Evolutionary conservation across 495 filamentous ascomycete species (phyloP), one percentile per base, ranked within the genome.

Genomic region (Daldinia caldariorum): DNA sequence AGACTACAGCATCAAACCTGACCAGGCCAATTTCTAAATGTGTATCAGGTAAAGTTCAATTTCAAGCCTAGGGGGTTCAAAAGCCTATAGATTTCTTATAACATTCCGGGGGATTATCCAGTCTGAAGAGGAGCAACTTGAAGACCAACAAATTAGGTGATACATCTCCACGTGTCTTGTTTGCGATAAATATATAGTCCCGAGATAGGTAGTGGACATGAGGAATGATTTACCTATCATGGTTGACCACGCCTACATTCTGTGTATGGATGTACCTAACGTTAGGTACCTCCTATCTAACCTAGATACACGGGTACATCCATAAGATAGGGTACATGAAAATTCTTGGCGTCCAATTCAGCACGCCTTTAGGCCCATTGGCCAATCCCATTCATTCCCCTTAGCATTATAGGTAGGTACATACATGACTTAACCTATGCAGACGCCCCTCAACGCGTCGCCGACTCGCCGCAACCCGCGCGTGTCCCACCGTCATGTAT

Each of bases 401-500:
- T 39, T 38, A 10, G 26, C 26, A 26, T n/a, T n/a, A n/a, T n/a
- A n/a, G n/a, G n/a, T n/a, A n/a, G n/a, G n/a, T n/a, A n/a, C n/a
- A n/a, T n/a, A n/a, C n/a, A n/a, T n/a, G n/a, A n/a, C n/a, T n/a
- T n/a, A n/a, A n/a, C 32, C 18, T 51, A 50, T 35, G 34, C 34
- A 35, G 32, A 31, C 38, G 60, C 59, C 64, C 57, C 64, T 65
- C 64, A 54, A 71, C 68, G 68, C 64, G 66, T 71, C 58, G 54
- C 37, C 14, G 49, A 20, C 43, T 26, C 26, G 26, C 26, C 26
- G 26, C 26, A 26, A 35, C 72, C 72, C 56, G 75, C 74, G 74
- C 53, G 75, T 72, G 74, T 79, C 77, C 70, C 72, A 70, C 74
- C 59, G 43, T 66, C 65, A 67, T 63, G 67, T 66, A 26, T 16